Evolutionary conservation across 2,329 filamentous ascomycete species (phyloP).

Genomic region (Tolypocladium guangdongense): DNA sequence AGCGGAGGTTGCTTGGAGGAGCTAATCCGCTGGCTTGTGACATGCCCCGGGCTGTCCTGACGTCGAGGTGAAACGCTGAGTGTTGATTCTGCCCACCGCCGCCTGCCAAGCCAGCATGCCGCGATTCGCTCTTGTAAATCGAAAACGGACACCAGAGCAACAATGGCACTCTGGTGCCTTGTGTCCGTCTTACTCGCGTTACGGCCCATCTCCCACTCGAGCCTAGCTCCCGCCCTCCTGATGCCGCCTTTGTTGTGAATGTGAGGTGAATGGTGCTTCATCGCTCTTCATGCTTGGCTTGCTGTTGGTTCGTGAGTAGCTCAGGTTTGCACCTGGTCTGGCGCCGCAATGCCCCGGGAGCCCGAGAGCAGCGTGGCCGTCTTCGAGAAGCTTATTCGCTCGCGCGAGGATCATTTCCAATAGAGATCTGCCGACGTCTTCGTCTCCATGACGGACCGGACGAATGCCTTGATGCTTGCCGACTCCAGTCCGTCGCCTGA

Average conservation of each 20-base stretch:
- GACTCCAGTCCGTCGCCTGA: constrained; percentile 30
- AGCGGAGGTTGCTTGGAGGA: background rate
- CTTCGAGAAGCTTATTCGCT: background rate
- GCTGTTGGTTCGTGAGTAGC: background rate
- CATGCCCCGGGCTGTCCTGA: background rate
- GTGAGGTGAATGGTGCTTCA: background rate
- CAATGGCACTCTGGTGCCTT: background rate
- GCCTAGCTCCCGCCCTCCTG: background rate
- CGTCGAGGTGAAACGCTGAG: background rate
- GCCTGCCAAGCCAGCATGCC: background rate
- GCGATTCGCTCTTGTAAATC: background rate
- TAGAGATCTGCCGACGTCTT: constrained; percentile 43
- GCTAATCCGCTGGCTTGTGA: background rate
- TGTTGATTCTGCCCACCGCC: background rate
- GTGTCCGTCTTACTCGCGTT: background rate
- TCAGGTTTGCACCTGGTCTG: background rate
- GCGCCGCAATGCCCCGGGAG: background rate
- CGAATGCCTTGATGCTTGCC: constrained; percentile 46
- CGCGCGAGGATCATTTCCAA: constrained; percentile 47
- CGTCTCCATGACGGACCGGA: constrained; percentile 48
- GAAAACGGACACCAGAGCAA: background rate
- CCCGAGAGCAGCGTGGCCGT: background rate
- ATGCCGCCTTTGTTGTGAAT: background rate
- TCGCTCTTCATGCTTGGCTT: background rate
- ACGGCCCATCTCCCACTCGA: background rate